Base-by-base conservation (phyloP, 352 stramenopile genomes). In the Phytopythium delawarense region DNA sequence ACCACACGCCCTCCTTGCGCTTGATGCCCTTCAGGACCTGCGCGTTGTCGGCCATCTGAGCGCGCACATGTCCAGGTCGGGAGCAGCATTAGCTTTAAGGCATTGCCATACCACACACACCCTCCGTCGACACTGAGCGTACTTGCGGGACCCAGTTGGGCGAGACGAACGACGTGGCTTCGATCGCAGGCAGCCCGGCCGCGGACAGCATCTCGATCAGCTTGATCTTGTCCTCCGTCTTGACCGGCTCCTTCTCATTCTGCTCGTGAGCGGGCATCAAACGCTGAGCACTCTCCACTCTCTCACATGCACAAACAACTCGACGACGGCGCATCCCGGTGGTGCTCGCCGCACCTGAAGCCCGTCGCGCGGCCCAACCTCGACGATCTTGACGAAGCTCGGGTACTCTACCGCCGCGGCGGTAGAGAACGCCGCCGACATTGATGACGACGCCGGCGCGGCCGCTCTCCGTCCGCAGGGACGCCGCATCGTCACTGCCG, bases 81-180 rank as follows among this genome's bases (percentile, higher is more conserved):
- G 21, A 15, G 16, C 48, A 54, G 25, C 48, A n/a, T 32, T 23
- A 52, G 21, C 7, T 13, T n/a, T 54, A 9, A 28, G 9, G n/a
- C 45, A 7, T n/a, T 13, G 2, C 12, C 45, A 18, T 7, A 32
- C 16, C 20, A 30, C 15, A 25, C 46, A 12, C 42, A 20, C 18
- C 25, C 28, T 28, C 8, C 35, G 35, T 12, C 13, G 35, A 6
- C 9, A 40, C 13, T 15, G 32, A 56, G 3, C 50, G 15, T 48
- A 94, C 84, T 76, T 98, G 92, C 13, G 96, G 96, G 20, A 99
- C 92, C 94, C 96, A 99, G 71, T 98, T 98, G 21, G 94, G 92
- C 9, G 95, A 98, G 16, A 99, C 96, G 64, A 99, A 99, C 15
- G 91, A 86, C 51, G 93, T 98, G 7, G 91, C 80, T 75, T 99